Base-by-base conservation (phyloP, 2,329 filamentous ascomycete species). In the Botrytis sinoallii region DNA sequence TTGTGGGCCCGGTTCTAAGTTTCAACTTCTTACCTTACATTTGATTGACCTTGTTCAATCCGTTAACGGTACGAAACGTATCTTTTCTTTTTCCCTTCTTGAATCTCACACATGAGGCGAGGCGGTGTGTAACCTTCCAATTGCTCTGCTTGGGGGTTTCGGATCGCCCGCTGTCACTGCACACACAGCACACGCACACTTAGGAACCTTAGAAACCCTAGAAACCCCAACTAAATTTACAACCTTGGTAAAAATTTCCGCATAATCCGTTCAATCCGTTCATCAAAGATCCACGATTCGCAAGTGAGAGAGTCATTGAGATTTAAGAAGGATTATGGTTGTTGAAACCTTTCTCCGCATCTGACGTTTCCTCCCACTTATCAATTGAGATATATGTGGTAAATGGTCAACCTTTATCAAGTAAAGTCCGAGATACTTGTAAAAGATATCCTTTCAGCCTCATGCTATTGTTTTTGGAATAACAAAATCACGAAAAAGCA, bases 281-380 rank as follows among this genome's bases (percentile, higher is more conserved):
- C 40, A 72, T 67, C 42, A 48, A 61, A 32, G 57, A 72, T 72
- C 57, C 29, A 72, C 63, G 64, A 72, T 72, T 72, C 71, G 52
- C 71, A 72, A 72, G 71, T 72, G 71, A 46, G 59, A 40, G 61
- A 68, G 67, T 72, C 48, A 40, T 72, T 68, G 63, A 40, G 42
- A 25, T 35, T 57, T 38, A 29, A 46, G 59, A 72, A 44, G 63
- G 63, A 68, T 59, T n/a, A 55, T 40, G 61, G 61, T 66, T 67
- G 60, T 40, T 48, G 20, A n/a, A 46, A 29, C 38, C 48, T 20
- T 52, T 52, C 63, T 68, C 55, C 71, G 38, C 71, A 38, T 67
- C 57, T 61, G 38, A n/a, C 32, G 52, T 59, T 46, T 61, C 29
- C 40, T 70, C 14, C 40, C 67, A 70, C 48, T 61, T 44, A 46